phyloP scores from a whole-genome alignment of 2,329 filamentous ascomycete species.

The Ophiobolus disseminans region DNA sequence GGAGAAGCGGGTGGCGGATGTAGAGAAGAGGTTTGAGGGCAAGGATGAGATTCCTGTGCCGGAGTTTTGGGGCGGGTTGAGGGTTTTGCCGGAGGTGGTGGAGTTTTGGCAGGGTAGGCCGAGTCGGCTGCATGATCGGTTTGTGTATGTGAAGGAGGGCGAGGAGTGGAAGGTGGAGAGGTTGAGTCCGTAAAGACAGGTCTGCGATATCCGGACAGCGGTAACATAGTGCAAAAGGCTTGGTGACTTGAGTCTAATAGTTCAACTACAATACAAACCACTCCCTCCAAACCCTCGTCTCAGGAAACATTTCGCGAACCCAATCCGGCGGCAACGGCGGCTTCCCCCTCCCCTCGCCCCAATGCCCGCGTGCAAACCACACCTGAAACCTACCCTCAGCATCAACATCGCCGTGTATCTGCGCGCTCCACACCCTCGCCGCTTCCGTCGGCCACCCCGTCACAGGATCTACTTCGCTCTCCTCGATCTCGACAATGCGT shows the following conservation, averaged over 20 bases:
- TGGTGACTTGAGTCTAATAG: no score
- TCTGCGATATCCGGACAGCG: no score
- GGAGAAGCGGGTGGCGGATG: constrained; percentile 77
- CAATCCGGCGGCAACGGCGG: constrained; percentile 16
- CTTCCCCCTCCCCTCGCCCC: constrained; percentile 17
- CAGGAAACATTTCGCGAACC: constrained; percentile 1
- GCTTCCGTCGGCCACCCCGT: constrained; percentile 26
- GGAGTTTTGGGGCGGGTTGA: constrained; percentile 91
- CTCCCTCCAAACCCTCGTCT: constrained; percentile 13
- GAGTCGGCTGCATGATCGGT: constrained; percentile 91
- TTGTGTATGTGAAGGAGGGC: constrained; percentile 73
- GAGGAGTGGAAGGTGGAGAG: constrained; percentile 72
- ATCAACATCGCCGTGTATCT: constrained; percentile 13
- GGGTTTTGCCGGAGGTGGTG: constrained; percentile 82
- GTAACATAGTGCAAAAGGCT: no score
- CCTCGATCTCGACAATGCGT: constrained; percentile 31
- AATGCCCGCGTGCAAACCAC: constrained; percentile 13
- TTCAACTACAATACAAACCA: constrained; percentile 20
- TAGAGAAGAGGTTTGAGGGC: constrained; percentile 76
- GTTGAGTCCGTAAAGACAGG: constrained; percentile 75
- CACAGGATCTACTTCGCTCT: constrained; percentile 20
- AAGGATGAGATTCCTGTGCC: constrained; percentile 85
- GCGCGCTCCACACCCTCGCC: neutral
- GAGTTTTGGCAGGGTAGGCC: constrained; percentile 97
- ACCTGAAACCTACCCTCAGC: constrained; percentile 15